Percentiles rank a stretch among this genome's conserved stretches.
Conservation (phyloP, 352 stramenopile species). For the Globisporangium middletonii region DNA sequence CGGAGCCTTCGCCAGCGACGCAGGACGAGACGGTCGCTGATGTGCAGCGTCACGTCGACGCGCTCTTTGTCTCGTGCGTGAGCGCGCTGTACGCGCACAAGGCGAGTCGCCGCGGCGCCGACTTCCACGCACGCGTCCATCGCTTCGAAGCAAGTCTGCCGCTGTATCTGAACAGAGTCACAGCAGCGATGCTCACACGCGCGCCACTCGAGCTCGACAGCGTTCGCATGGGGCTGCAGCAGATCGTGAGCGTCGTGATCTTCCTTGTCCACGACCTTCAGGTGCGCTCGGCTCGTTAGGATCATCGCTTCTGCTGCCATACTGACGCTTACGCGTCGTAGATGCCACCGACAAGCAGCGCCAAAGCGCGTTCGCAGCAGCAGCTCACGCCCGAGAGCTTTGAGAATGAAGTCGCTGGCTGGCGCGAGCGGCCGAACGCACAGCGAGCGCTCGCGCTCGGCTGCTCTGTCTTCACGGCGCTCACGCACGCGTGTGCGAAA, state of each 20-base stretch:
- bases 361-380: neutral
- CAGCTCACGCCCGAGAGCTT: neutral
- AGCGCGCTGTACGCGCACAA: constrained; percentile 1
- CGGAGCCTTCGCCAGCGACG: neutral
- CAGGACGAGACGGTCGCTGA: constrained; percentile 1
- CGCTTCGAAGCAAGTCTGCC: neutral
- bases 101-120: neutral
- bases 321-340: too few relatives aligned
- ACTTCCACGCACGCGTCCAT: constrained; percentile 1
- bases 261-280: constrained; percentile 25
- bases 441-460: constrained; percentile 4
- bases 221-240: constrained; percentile 14
- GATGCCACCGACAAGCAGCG: neutral
- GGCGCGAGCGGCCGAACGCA: neutral
- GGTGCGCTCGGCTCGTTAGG: constrained; percentile 5
- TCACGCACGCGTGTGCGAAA: constrained; percentile 15
- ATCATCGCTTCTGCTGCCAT: too few relatives aligned
- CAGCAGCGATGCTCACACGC: constrained; percentile 6
- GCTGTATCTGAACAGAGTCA: constrained; percentile 6
- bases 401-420: neutral
- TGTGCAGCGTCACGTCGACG: constrained; percentile 4
- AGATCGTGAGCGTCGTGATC: constrained; percentile 24
- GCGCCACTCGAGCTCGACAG: constrained; percentile 1
- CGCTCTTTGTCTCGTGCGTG: constrained; percentile 8
- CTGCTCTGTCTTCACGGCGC: constrained; percentile 4